Base-by-base conservation (phyloP, 352 stramenopile species). In the Phytopythium boreale region DNA sequence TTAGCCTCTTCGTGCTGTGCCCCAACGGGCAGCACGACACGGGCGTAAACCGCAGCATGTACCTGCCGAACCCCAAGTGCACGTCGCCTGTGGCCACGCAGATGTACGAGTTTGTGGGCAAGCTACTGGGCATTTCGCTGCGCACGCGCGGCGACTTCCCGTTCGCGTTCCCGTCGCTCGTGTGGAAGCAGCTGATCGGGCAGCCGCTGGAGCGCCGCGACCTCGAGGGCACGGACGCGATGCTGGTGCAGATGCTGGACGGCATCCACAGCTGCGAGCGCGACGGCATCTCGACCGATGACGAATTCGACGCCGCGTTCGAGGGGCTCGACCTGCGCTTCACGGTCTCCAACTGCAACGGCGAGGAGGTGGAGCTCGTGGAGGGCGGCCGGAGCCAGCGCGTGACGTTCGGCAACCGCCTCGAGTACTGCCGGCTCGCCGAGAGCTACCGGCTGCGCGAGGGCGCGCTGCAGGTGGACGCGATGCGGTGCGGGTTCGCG, bases 61-160 rank as follows among this genome's bases (percentile, higher is more conserved):
- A 96, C 66, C 53, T 96, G 34, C 87, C 88, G 39, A 96, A 96
- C 59, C 85, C 85, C 11, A 93, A 94, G 63, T 96, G 88, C 61
- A 93, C 85, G 61, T 95, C 88, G 22, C 88, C 87, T 12, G 82
- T 95, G 22, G 86, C 88, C 0, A 93, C 92, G 62, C 81, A 96
- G 67, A 98, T 98, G 93, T 98, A 91, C 37, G 81, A 93, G 50
- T 98, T 98, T 71, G 88, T 98, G 6, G 95, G 95, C 17, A 97
- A 98, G 67, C 64, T 98, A 20, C 79, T 98, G 37, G 95, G 95
- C 22, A 96, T 98, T 55, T 96, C 91, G n/a, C 75, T 98, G 29
- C 92, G 95, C 22, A 97, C 93, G 7, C 92, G 90, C 27, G 90
- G 94, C 9, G 93, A 97, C 58, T 95, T 98, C 22, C 90, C 91